Conservation (phyloP, 192 early-diverging fungal species). For the Anaeromyces robustus region DNA sequence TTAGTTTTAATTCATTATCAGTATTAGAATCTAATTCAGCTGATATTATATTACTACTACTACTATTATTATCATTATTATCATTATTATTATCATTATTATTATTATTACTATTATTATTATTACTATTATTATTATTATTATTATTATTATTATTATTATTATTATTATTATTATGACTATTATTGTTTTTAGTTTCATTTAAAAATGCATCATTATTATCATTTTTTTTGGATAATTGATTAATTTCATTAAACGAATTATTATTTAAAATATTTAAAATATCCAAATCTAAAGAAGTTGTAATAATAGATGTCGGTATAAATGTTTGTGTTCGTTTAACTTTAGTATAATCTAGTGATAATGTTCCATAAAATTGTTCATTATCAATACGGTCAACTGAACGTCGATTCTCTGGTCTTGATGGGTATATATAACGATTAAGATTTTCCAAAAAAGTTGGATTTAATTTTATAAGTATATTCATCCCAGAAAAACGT, state of each 20-base stretch:
- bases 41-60: no score
- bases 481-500: not conserved
- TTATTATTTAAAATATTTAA: not conserved
- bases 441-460: not conserved
- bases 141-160: no score
- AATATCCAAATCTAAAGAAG: not conserved
- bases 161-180: no score
- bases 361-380: not conserved
- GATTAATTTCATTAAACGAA: not conserved
- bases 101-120: no score
- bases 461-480: not conserved
- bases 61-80: no score
- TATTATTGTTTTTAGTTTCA: no score
- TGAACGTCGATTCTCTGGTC: not conserved
- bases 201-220: no score
- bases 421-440: not conserved
- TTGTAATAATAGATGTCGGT: not conserved
- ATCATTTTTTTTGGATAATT: no score
- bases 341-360: not conserved
- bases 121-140: no score
- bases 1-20: no score
- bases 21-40: no score
- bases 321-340: not conserved
- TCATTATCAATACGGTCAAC: not conserved
- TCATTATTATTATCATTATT: no score